These are phyloP conservation scores for Coemansia sp. DNA, from an alignment of 192 early-diverging fungal genomes.

Conservation along the genomic window DNA sequence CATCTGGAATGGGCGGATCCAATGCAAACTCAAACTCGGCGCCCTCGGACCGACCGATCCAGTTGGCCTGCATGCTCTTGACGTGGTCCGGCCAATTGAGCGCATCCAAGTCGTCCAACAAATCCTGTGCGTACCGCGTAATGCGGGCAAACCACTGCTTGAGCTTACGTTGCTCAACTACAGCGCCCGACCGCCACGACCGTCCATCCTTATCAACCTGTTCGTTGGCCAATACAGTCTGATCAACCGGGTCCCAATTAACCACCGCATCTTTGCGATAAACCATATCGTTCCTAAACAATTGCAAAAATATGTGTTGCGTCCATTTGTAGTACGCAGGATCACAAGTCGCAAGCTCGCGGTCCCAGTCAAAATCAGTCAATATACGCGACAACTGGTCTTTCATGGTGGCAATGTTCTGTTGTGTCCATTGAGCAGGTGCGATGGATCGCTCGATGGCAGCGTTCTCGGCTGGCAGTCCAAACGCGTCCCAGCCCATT, in stretches of 20 bases:
- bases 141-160: constrained; percentile 95
- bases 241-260: constrained; percentile 97
- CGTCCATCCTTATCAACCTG: constrained; percentile 85
- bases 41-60: constrained; percentile 89
- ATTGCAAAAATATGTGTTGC: constrained; percentile 81
- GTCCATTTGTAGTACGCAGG: constrained; percentile 92
- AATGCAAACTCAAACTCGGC: constrained; percentile 67
- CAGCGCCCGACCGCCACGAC: constrained; percentile 89
- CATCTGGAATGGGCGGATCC: not conserved
- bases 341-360: constrained; percentile 86
- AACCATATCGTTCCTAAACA: constrained; percentile 75
- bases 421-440: constrained; percentile 78
- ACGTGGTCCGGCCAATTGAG: constrained; percentile 90
- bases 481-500: constrained; percentile 98
- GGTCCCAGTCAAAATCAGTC: constrained; percentile 88
- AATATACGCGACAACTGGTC: constrained; percentile 71
- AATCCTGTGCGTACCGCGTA: constrained; percentile 76
- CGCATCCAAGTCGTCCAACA: constrained; percentile 72
- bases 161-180: constrained; percentile 80
- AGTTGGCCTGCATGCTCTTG: constrained; percentile 85
- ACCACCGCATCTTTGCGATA: constrained; percentile 89
- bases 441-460: constrained; percentile 80
- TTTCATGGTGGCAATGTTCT: constrained; percentile 85
- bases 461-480: constrained; percentile 97
- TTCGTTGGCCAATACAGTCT: constrained; percentile 95